Conservation (phyloP, 2,329 filamentous ascomycete genomes). For the Cercospora sp. region DNA sequence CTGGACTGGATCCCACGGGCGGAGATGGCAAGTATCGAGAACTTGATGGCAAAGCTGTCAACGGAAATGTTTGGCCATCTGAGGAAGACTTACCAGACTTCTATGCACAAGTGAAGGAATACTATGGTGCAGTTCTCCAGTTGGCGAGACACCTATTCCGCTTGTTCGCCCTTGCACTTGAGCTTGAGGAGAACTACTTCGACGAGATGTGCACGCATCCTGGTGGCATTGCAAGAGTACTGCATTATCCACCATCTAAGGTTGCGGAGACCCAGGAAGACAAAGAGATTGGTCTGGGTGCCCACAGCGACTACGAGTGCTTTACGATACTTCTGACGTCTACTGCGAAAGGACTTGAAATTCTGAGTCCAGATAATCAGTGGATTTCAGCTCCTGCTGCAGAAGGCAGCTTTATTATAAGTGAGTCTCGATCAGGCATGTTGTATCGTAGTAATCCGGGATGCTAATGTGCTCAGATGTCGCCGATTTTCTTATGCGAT, state of each 20-base stretch:
- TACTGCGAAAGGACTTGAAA: slow-evolving; percentile 34
- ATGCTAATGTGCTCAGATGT: slow-evolving; percentile 44
- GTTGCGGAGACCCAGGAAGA: slow-evolving; percentile 28
- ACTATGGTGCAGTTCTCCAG: slow-evolving; percentile 43
- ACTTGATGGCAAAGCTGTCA: slow-evolving; percentile 42
- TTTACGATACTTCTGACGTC: slow-evolving; percentile 37
- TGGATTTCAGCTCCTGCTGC: slow-evolving; percentile 52
- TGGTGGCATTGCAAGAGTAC: slow-evolving; percentile 44
- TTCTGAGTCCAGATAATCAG: slow-evolving; percentile 39
- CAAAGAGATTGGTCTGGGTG: slow-evolving; percentile 43
- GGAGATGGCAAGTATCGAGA: slow-evolving; percentile 47
- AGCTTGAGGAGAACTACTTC: slow-evolving; percentile 44
- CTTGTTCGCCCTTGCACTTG: slow-evolving; percentile 45
- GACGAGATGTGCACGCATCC: slow-evolving; percentile 45
- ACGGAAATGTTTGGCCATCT: slow-evolving; percentile 45
- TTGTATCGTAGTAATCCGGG: not conserved
- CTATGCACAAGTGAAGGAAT: slow-evolving; percentile 40
- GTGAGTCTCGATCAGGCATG: not conserved
- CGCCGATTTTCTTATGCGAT: slow-evolving; percentile 53
- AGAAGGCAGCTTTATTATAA: slow-evolving; percentile 51
- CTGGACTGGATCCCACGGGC: slow-evolving; percentile 42
- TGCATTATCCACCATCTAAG: slow-evolving; percentile 44
- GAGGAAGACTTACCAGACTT: slow-evolving; percentile 45
- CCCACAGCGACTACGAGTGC: slow-evolving; percentile 40
- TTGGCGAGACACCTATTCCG: slow-evolving; percentile 46